Percentiles rank a stretch among this genome's conserved stretches.
These are phyloP conservation scores for Macrolepiota fuliginosa DNA, from an alignment of 768 basidiomycete species.

Conservation along the genomic window DNA sequence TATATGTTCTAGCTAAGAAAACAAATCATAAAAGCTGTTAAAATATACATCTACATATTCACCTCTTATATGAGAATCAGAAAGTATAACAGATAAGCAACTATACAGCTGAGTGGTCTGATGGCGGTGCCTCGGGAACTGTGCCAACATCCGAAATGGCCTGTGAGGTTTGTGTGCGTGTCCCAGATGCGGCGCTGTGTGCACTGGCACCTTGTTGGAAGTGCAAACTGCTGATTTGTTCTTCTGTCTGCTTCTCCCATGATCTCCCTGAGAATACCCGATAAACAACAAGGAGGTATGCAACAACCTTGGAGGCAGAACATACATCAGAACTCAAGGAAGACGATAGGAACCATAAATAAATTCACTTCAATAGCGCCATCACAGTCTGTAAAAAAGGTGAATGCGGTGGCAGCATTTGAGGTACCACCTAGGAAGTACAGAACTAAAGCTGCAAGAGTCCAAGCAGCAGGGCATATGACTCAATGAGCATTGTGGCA, in stretches of 20 bases:
- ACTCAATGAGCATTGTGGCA: not conserved
- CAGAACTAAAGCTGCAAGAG: not conserved
- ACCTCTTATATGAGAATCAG: too few species aligned
- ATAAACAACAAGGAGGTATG: not conserved
- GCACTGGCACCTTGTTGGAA: not conserved
- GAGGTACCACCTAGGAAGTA: not conserved
- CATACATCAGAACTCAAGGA: too few species aligned
- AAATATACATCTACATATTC: too few species aligned
- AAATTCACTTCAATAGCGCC: not conserved
- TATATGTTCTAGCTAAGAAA: too few species aligned
- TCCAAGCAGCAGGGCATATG: not conserved
- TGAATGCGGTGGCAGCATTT: not conserved
- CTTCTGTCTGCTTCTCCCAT: not conserved
- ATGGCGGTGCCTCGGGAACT: too few species aligned
- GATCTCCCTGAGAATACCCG: not conserved
- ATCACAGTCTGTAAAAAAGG: not conserved
- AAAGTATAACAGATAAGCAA: too few species aligned
- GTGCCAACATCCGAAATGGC: not conserved
- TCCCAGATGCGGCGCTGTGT: not conserved
- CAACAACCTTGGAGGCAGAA: not conserved
- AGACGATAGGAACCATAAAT: not conserved
- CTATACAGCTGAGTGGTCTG: too few species aligned
- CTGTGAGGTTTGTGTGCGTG: not conserved
- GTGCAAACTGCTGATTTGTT: not conserved
- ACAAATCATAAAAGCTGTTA: too few species aligned